Evolutionary conservation across 148 eudicot genomes (phyloP), one percentile per base, ranked within the genome.

Genomic region (Rhododendron henanense): DNA sequence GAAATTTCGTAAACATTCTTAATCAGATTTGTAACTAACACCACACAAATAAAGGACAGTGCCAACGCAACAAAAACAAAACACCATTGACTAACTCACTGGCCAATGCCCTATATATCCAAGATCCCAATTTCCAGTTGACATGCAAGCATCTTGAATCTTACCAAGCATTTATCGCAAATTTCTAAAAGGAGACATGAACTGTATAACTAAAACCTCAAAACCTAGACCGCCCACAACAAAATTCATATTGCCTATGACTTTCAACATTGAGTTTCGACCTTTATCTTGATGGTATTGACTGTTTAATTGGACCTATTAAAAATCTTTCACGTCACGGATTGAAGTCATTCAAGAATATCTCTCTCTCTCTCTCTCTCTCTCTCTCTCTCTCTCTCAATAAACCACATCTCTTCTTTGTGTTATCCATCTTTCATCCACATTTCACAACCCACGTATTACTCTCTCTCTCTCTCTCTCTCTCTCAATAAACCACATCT

Each of bases 61-160:
- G n/a, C 41, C 79, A 75, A 14, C 6, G 50, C 79, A 37, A 41
- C 10, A 9, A 41, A 41, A 39, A 77, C 28, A 18, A 45, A 50
- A n/a, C 11, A 19, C 33, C 21, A 25, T 25, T 47, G 57, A 28
- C 50, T n/a, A 79, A 79, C 65, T 57, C 65, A 57, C n/a, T 19
- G 19, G 31, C 3, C 15, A 44, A 14, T 23, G 0, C 55, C 81
- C 19, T 23, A 48, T 45, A 45, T 23, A 19, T 79, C 81, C 59
- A 79, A 79, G 57, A 53, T 21, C 19, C 33, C 63, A 53, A 37
- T 53, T 37, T 51, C 4, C 11, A 50, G 37, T 31, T 31, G 55
- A 81, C 63, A 80, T 14, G 63, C 82, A 81, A 10, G 39, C 53
- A 47, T n/a, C 83, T 28, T 81, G 83, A 31, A 81, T 15, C 39